A percentile compares a stretch with the other conserved stretches of the same genome.
phyloP scores from a whole-genome alignment of 23 red algal species.

The Gracilaria domingensis region DNA sequence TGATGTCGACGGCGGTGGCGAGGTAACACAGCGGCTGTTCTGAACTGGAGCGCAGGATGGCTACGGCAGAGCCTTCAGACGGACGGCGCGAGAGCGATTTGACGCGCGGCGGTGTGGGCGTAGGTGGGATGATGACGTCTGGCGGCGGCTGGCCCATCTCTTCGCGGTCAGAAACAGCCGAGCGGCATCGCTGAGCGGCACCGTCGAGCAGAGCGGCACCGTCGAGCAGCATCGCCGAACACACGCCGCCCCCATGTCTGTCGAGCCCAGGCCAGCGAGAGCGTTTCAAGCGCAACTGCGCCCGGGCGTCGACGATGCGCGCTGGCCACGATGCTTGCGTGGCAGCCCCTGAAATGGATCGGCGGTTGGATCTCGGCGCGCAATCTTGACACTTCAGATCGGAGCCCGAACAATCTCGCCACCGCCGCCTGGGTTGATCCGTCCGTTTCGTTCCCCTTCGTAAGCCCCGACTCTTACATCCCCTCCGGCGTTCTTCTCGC shows the following conservation, averaged over 20 bases:
- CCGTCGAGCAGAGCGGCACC: not conserved
- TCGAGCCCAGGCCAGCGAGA: too few relatives aligned
- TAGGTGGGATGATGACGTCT: constrained; percentile 19
- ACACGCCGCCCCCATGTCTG: too few relatives aligned
- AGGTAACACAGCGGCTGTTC: not conserved
- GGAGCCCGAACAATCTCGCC: constrained; percentile 1
- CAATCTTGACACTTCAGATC: constrained; percentile 1
- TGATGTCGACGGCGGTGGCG: not conserved
- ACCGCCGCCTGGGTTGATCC: constrained; percentile 5
- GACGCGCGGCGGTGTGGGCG: constrained; percentile 11
- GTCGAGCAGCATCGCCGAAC: not conserved
- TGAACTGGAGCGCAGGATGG: not conserved
- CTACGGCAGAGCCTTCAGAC: not conserved
- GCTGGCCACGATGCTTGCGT: not conserved
- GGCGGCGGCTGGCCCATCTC: constrained; percentile 22
- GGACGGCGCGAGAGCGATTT: constrained; percentile 5
- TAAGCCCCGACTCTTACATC: not conserved
- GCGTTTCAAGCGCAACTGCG: too few relatives aligned
- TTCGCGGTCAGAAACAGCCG: not conserved
- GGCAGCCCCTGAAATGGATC: not conserved
- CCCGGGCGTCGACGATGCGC: not conserved
- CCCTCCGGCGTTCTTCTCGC: not conserved
- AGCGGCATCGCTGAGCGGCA: not conserved
- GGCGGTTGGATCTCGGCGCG: not conserved
- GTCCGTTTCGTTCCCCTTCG: not conserved